These are phyloP conservation scores for Kwoniella bestiolae DNA, from an alignment of 768 basidiomycete genomes.

Conservation along the genomic window DNA sequence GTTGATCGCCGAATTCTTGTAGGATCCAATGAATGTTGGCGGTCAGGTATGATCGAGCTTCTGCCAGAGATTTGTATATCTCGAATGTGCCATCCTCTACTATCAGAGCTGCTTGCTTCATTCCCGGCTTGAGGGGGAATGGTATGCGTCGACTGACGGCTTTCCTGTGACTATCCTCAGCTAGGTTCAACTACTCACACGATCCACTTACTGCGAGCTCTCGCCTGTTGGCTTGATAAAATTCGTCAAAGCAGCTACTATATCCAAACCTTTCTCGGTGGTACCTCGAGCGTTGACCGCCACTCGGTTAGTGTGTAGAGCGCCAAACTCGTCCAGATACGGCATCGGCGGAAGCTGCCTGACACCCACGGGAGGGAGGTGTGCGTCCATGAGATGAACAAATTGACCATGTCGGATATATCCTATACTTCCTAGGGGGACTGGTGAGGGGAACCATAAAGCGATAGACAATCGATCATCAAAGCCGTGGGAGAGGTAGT, in stretches of 20 bases:
- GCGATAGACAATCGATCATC: constrained; percentile 71
- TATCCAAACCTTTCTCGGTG: constrained; percentile 59
- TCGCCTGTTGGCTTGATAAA: constrained; percentile 37
- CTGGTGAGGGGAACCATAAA: constrained; percentile 70
- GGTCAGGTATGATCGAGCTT: constrained; percentile 75
- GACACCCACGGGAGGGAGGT: constrained; percentile 62
- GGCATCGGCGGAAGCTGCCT: constrained; percentile 31
- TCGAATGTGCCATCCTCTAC: constrained; percentile 73
- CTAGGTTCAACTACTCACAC: not conserved
- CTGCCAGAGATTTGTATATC: constrained; percentile 68
- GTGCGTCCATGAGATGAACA: constrained; percentile 72
- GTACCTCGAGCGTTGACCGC: constrained; percentile 34
- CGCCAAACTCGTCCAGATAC: constrained; percentile 34
- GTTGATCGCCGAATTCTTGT: constrained; percentile 62
- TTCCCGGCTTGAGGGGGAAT: constrained; percentile 68
- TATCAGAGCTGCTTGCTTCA: constrained; percentile 69
- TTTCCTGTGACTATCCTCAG: constrained; percentile 60
- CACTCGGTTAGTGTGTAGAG: constrained; percentile 16
- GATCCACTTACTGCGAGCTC: constrained; percentile 36
- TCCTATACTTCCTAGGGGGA: constrained; percentile 74
- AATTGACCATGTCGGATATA: constrained; percentile 74
- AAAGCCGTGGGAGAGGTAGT: constrained; percentile 70
- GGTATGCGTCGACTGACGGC: constrained; percentile 62
- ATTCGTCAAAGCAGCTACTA: constrained; percentile 64
- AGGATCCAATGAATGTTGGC: constrained; percentile 70